A percentile compares a stretch with the other conserved stretches of the same genome.
Conservation (phyloP, 1,139 yeast genomes). For the Blastobotrys illinoisensis region DNA sequence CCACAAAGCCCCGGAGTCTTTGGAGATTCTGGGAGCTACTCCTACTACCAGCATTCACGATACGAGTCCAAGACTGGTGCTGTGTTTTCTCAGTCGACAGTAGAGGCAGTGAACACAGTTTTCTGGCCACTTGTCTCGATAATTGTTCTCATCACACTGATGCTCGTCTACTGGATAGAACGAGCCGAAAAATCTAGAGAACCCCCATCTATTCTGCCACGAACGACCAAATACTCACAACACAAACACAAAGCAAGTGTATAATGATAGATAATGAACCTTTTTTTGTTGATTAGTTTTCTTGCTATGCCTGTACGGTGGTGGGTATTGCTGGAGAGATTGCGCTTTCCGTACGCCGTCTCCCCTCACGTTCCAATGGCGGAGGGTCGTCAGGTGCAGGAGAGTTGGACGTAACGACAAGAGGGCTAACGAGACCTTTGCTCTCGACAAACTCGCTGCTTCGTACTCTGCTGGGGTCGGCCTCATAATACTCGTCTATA, state of each 20-base stretch:
- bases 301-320: neutral
- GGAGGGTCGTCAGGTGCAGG: slow-evolving; percentile 44
- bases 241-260: neutral
- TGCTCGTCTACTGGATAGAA: neutral
- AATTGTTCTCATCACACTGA: neutral
- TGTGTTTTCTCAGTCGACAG: neutral
- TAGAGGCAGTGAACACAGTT: neutral
- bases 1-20: neutral
- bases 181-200: neutral
- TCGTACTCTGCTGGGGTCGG: slow-evolving; percentile 60
- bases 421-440: slow-evolving; percentile 84
- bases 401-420: slow-evolving; percentile 42
- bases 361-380: slow-evolving; percentile 82
- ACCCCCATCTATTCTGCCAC: neutral
- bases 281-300: too few species aligned
- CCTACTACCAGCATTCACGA: neutral
- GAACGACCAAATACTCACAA: neutral
- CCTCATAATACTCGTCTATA: slow-evolving; percentile 78
- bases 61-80: neutral
- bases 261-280: neutral
- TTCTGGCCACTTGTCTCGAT: neutral
- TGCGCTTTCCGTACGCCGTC: slow-evolving; percentile 31
- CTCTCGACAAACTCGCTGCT: slow-evolving; percentile 80
- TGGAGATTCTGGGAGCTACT: neutral
- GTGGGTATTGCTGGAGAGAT: neutral